These are phyloP conservation scores for Lyophyllum atratum DNA, from an alignment of 768 basidiomycete genomes.

Conservation along the genomic window DNA sequence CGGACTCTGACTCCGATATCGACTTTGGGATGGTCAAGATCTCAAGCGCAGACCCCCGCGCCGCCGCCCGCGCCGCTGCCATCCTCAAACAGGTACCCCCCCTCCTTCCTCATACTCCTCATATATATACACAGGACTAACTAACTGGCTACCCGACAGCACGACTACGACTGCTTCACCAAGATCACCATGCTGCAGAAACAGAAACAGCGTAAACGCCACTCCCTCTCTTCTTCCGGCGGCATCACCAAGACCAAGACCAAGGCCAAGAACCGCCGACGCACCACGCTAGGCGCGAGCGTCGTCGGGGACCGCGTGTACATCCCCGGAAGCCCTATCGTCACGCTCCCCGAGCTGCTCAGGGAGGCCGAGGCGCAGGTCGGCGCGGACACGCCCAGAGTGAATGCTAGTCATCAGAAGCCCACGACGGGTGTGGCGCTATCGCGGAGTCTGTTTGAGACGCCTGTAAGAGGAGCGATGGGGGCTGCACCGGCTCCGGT, in stretches of 20 bases:
- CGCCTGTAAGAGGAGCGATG: constrained; percentile 19
- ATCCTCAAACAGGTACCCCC: constrained; percentile 81
- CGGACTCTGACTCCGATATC: constrained; percentile 37
- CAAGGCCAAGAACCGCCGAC: constrained; percentile 7
- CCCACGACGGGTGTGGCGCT: not conserved
- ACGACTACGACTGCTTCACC: constrained; percentile 85
- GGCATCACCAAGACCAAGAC: constrained; percentile 31
- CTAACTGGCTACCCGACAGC: constrained; percentile 44
- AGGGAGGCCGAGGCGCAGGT: constrained; percentile 60
- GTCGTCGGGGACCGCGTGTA: constrained; percentile 53
- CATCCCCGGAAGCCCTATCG: constrained; percentile 54
- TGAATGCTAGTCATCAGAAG: not conserved
- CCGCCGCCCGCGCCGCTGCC: constrained; percentile 91
- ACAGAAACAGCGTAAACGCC: constrained; percentile 31
- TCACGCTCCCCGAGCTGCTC: constrained; percentile 58
- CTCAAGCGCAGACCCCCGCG: constrained; percentile 79
- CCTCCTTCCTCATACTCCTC: not conserved
- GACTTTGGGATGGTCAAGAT: constrained; percentile 77
- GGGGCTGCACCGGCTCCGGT: not conserved
- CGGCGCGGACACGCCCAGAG: constrained; percentile 12
- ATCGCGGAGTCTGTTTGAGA: constrained; percentile 28
- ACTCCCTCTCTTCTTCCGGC: constrained; percentile 22
- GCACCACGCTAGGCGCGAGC: constrained; percentile 26
- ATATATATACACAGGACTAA: not conserved
- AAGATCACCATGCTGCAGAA: constrained; percentile 28